phyloP scores from a whole-genome alignment of 169 alveolate genomes.

The Plasmodium vivax region DNA sequence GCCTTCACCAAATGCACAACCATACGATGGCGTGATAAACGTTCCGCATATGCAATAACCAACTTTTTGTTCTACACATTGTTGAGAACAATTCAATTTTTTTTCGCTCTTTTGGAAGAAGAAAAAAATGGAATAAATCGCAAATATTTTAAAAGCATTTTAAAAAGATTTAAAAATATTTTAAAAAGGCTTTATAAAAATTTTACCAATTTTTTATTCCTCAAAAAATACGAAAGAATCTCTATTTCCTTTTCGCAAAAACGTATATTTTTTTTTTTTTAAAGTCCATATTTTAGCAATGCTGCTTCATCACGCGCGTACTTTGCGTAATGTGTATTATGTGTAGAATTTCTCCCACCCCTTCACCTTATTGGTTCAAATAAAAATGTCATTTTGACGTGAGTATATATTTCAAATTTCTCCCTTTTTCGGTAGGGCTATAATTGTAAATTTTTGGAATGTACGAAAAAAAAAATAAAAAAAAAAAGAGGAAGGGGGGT shows the following conservation, averaged over 20 bases:
- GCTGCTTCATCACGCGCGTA: background rate
- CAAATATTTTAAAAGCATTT: background rate
- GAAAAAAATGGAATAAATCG: background rate
- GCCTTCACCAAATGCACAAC: background rate
- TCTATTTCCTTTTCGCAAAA: background rate
- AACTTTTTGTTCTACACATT: background rate
- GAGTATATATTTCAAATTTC: background rate
- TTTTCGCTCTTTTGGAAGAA: background rate
- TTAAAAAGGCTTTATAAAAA: too few relatives aligned
- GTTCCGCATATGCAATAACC: background rate
- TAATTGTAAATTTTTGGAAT: background rate
- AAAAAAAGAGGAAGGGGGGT: background rate
- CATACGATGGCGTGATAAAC: background rate
- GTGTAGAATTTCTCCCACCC: background rate
- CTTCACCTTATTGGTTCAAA: background rate
- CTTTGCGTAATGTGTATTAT: background rate
- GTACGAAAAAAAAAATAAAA: background rate
- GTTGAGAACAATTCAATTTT: conserved; percentile 12
- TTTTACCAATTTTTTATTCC: background rate
- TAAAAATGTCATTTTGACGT: background rate
- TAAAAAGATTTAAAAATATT: background rate
- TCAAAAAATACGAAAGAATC: background rate
- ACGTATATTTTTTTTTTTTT: background rate
- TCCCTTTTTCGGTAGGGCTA: background rate
- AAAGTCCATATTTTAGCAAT: background rate